phyloP scores from a whole-genome alignment of 345 rosid species.

The Limnanthes douglasii region DNA sequence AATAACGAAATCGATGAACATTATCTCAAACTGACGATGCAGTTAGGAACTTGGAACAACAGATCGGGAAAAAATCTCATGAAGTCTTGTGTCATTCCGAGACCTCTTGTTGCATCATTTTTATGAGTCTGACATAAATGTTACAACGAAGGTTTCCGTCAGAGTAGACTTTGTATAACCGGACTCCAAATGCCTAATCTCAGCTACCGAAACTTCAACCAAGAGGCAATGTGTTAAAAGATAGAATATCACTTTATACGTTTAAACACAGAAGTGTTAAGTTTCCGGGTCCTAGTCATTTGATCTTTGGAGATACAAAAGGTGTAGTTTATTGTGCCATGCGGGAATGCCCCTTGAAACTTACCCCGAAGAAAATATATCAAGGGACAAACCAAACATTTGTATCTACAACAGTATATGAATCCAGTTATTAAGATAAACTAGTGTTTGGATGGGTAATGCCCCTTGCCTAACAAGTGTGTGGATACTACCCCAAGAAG shows the following conservation, averaged over 20 bases:
- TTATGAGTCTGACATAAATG: conserved; percentile 94
- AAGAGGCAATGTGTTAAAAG: conserved; percentile 96
- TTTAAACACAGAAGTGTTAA: conserved; percentile 66
- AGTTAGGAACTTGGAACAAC: conserved; percentile 52
- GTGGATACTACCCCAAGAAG: no score
- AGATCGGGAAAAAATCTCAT: conserved; percentile 86
- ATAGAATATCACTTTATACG: conserved; percentile 90
- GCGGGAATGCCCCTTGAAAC: conserved; percentile 63
- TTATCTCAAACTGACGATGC: conserved; percentile 14
- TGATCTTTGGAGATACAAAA: conserved; percentile 82
- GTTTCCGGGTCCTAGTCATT: conserved; percentile 67
- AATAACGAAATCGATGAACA: conserved; percentile 54
- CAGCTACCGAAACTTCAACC: no score
- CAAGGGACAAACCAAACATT: no score
- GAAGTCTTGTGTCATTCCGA: conserved; percentile 88
- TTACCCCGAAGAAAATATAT: conserved; percentile 81
- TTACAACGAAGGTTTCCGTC: no score
- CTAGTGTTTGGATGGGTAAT: no score
- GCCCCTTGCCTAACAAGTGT: no score
- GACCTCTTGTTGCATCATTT: conserved; percentile 69
- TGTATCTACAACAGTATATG: no score
- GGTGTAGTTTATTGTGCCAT: conserved; percentile 81
- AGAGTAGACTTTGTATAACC: no score
- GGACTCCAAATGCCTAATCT: no score
- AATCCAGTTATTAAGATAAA: no score